Evolutionary conservation across 2,329 filamentous ascomycete genomes (phyloP), one percentile per base, ranked within the genome.

Genomic region (Curvularia verruculosa): DNA sequence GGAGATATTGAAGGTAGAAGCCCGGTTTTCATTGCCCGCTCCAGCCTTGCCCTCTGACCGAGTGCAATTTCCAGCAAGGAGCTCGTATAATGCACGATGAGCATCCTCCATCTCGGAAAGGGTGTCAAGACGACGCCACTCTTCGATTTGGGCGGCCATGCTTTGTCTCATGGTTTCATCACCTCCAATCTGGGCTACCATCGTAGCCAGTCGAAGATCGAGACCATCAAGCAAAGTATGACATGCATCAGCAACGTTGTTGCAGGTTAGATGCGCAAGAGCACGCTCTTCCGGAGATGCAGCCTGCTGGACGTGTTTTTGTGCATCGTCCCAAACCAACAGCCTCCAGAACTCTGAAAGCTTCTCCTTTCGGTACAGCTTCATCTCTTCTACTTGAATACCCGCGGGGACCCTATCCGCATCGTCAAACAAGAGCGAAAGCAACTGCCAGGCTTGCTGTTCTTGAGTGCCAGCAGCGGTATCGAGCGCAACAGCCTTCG

Each of bases 21-120:
- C 84, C 43, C 90, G 88, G 76, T 98, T 91, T 75, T 98, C 95
- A 8, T 89, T 79, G 1, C 90, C 85, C 6, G 85, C 87, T 2
- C 82, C 83, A 63, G 87, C 89, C 70, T 89, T 88, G 10, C 94
- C 95, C 64, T 92, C 86, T 57, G 91, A 93, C 26, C 88, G 85
- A 61, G 91, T 89, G n/a, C 91, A 88, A 63, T 97, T 95, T 36
- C 96, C 95, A 28, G 91, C 87, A 10, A 97, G 81, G 26, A 99
- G 83, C 75, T 96, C 92, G 73, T 97, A 99, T 31, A 99, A 82
- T 8, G 93, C 89, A 52, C 95, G 89, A 43, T 96, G 86, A 1
- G 91, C 83, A 63, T 95, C 89, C 15, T 86, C 87, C 76, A 99
- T 92, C 74, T 99, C 96, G 1, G 92, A 91, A 18, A 96, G 84